Conservation (phyloP, 768 basidiomycete genomes). For the Agrocybe chaxingu region DNA sequence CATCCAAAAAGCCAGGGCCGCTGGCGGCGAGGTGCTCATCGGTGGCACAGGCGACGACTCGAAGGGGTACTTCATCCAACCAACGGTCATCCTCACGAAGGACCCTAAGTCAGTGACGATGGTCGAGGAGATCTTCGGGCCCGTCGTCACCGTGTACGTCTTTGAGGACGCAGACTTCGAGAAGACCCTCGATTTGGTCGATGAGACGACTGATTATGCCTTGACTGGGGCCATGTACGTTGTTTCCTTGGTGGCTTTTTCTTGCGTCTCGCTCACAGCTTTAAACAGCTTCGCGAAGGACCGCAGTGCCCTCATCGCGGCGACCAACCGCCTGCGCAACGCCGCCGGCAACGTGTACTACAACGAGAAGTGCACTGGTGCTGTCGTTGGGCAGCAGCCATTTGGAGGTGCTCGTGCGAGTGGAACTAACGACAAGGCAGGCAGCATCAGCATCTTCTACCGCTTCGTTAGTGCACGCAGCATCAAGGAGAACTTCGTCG, state of each 20-base stretch:
- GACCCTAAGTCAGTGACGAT: conserved; percentile 89
- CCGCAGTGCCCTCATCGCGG: conserved; percentile 74
- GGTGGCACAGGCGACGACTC: conserved; percentile 89
- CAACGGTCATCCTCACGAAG: conserved; percentile 90
- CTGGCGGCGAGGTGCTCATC: conserved; percentile 85
- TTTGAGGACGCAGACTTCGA: conserved; percentile 88
- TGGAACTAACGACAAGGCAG: conserved; percentile 98
- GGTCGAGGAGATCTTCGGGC: conserved; percentile 96
- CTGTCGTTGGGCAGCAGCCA: conserved; percentile 97
- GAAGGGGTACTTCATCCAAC: conserved; percentile 90
- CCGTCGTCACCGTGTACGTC: conserved; percentile 90
- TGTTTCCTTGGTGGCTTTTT: neutral
- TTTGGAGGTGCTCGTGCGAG: conserved; percentile 92
- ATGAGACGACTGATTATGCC: conserved; percentile 83
- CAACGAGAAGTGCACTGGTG: conserved; percentile 97
- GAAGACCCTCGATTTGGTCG: conserved; percentile 81
- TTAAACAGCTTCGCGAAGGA: conserved; percentile 28
- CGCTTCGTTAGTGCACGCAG: conserved; percentile 86
- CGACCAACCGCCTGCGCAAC: conserved; percentile 82
- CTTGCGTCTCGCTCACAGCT: conserved; percentile 62
- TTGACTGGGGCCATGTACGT: conserved; percentile 93
- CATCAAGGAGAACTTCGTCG: conserved; percentile 97
- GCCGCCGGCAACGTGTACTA: conserved; percentile 97
- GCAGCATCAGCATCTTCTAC: conserved; percentile 64
- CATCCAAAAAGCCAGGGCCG: conserved; percentile 81